phyloP scores from a whole-genome alignment of 164 flowering plant genomes.

The Akebia trifoliata region DNA sequence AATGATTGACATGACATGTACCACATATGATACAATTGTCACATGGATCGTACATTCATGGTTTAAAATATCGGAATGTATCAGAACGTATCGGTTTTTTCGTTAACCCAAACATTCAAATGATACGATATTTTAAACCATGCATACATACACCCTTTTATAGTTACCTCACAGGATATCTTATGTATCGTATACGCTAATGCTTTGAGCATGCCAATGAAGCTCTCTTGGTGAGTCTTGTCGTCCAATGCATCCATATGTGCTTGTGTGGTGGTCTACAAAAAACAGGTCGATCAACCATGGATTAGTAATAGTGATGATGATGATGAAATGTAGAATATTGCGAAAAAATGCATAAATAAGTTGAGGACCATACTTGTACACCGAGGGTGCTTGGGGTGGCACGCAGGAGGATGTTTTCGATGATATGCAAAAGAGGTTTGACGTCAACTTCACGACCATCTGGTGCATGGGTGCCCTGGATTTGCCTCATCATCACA shows the following conservation, averaged over 20 bases:
- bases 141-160: too few species aligned
- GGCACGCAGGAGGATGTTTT: constrained; percentile 51
- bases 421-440: constrained; percentile 50
- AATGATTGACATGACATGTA: too few species aligned
- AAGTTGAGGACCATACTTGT: not conserved
- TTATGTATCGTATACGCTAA: constrained; percentile 36
- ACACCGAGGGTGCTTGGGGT: constrained; percentile 5
- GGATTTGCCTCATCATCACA: constrained; percentile 53
- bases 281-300: too few species aligned
- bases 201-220: constrained; percentile 36
- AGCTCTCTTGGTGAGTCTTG: constrained; percentile 12
- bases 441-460: constrained; percentile 47
- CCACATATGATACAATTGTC: not conserved
- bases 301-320: too few species aligned
- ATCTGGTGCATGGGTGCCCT: constrained; percentile 56
- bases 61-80: too few species aligned
- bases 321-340: not conserved
- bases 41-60: too few species aligned
- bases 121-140: too few species aligned
- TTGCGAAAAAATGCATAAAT: not conserved
- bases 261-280: not conserved
- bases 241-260: constrained; percentile 27
- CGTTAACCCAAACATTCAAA: too few species aligned
- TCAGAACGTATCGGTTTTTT: too few species aligned
- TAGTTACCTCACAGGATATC: constrained; percentile 57